Evolutionary conservation across 2,329 filamentous ascomycete species (phyloP), one percentile per base, ranked within the genome.

Genomic region (Pseudophaeomoniella oleicola): DNA sequence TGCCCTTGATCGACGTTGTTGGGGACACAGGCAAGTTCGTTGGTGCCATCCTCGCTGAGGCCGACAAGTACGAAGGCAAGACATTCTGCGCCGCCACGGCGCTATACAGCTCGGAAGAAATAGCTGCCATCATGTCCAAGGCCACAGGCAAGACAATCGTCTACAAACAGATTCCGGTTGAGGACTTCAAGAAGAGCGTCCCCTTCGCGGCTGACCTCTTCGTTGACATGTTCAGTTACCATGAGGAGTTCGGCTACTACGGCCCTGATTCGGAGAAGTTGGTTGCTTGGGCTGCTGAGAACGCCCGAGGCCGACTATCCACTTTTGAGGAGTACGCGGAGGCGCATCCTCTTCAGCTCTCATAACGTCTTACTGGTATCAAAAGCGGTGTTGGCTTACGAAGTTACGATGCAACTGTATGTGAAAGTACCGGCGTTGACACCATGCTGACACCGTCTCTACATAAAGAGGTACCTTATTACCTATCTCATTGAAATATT

Each of bases 241-340:
- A 46, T 32, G 44, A 55, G 32, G 51, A 55, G 22, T 50, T 50
- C 18, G 58, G 57, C 12, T 61, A 59, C 41, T 61, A 49, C 46
- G 59, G 58, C 3, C 47, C 50, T 2, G 44, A 49, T 12, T 49
- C 46, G 4, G 44, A 53, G 44, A 44, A 52, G 17, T 38, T 48
- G 44, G 51, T 61, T 3, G 40, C 40, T 5, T 52, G 51, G 53
- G 41, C 44, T 3, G 42, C 22, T 12, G 36, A 41, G 19, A 33
- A 41, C 13, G 42, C 42, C 1, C 32, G 40, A 34, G 42, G 42
- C 9, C 50, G 46, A 37, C 35, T 58, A 32, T 50, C 51, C n/a
- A 55, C 47, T 10, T 50, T 62, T 30, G 55, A 59, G 37, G 56
- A 60, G 49, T 62, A 46, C 40, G 39, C 57, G 37, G 38, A 47